Base-by-base conservation (phyloP, 1,139 yeast species). In the Hanseniaspora sp. region DNA sequence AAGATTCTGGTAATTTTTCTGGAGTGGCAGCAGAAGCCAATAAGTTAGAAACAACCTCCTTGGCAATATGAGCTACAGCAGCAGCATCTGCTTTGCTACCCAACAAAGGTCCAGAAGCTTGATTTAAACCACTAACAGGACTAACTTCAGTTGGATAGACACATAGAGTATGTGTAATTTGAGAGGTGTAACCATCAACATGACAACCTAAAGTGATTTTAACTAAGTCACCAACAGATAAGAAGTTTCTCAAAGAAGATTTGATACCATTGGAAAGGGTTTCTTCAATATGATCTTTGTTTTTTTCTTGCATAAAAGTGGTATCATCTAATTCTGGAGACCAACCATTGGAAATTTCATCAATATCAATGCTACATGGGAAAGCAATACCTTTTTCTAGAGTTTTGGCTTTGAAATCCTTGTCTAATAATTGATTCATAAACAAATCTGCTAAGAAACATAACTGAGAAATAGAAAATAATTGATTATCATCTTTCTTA, bases 161-260 rank as follows among this genome's bases (percentile, higher is more conserved):
- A 41, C 88, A 95, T 58, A 87, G 67, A 4, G 96, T 88, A 68
- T 92, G 98, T 34, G 95, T 79, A 7, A 79, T 81, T 64, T 81
- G 80, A 5, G 95, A 83, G 17, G 96, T 85, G 71, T 90, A 92
- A 52, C 98, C 98, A 68, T 92, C 98, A 61, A 92, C 79, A 60
- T 92, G 96, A 57, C 85, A 90, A 48, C 96, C 97, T 41, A 88
- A 74, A 28, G 84, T 74, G 56, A 92, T 77, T 57, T 92, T 88
- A 43, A 86, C 87, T 52, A 90, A 74, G 67, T 92, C 97, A 53
- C 97, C 97, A 38, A 80, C 80, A 56, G 73, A 70, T 64, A 86
- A 79, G 46, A 70, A 68, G 58, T 76, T 72, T 57, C 73, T 72
- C 17, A 77, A 63, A 29, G 57, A 48, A 43, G 59, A 55, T 37